Base-by-base conservation (phyloP, 1,139 yeast species). In the Starmera stellimalicola region DNA sequence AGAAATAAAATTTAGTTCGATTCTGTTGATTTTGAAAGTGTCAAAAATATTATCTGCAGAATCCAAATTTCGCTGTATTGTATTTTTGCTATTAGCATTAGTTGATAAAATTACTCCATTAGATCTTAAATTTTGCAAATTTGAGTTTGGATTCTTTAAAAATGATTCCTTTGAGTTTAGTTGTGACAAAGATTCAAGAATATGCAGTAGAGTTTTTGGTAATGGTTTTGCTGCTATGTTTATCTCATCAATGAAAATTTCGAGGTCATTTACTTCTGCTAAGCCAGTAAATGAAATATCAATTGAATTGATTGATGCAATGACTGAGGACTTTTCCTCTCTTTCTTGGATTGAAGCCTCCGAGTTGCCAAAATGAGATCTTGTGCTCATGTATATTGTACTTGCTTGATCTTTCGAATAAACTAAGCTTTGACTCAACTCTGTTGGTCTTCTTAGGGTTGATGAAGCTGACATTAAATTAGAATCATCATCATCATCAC, bases 361-460 rank as follows among this genome's bases (percentile, higher is more conserved):
- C 18, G 48, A 50, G 22, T 18, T 17, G 12, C 16, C 25, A 16
- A 55, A 42, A 14, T 53, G 53, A 0, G 79, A 75, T 3, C 76
- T 63, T 2, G 95, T 94, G 55, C 94, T 83, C 88, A 83, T 75
- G 51, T 83, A 85, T 22, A 85, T 68, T 2, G 93, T 77, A 31
- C 75, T 70, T 3, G 82, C 80, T 41, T 79, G 81, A 34, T 71
- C 77, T 35, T 73, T 80, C 0, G 91, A 75, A 46, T 77, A 77
- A 26, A 76, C 63, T 59, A 75, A 68, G 45, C 87, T 77, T 32
- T 73, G 72, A 58, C 71, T 59, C 37, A 82, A 62, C 7, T 65
- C 62, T 1, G 61, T 63, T 26, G 65, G 63, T 6, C 52, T 63
- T 34, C 46, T 49, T 3, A 51, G 25, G 1, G 60, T 47, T 0